Base-by-base conservation (phyloP, 164 flowering plant species). In the Protea cynaroides region DNA sequence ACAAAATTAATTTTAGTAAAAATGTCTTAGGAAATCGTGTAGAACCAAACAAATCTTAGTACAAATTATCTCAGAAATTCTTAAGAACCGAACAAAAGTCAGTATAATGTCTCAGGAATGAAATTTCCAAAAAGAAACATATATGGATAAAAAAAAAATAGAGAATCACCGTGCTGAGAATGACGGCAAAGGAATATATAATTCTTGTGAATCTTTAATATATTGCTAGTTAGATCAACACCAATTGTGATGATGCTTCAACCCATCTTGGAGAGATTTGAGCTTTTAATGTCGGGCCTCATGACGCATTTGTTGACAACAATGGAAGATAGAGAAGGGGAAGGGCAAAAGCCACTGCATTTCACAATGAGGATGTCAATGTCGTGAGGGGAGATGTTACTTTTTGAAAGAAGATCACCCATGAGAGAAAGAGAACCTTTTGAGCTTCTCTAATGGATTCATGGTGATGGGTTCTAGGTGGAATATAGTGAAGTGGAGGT, bases 201-300 rank as follows among this genome's bases (percentile, higher is more conserved):
- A n/a, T 79, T 72, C 21, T 63, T 72, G 62, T 74, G 76, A 9
- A 65, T 54, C 58, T 67, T 71, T 1, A 86, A 67, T 7, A 87
- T 70, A 58, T 69, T 76, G 17, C 68, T 58, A 15, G 88, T 90
- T 57, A 84, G 22, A n/a, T 81, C 80, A n/a, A 87, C 63, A 14
- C 73, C 83, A 0, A 86, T 21, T 8, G 75, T 74, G 6, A 88
- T 75, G 0, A 88, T 91, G 47, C 91, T 83, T 72, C 96, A 89
- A 13, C 96, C 96, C 96, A 87, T 87, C 3, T 91, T 92, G 0
- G 86, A 84, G 29, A 89, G 64, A 53, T 73, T 87, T 46, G 61
- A 90, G 80, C 75, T 83, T 66, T 83, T 87, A 1, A 87, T 54
- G 40, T 87, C 84, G 13, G 59, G 64, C 62, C 82, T 78, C 86